Percentiles rank a stretch among this genome's conserved stretches.
Evolutionary conservation across 768 basidiomycete genomes (phyloP).

Genomic region (Cantharellus anzutake): DNA sequence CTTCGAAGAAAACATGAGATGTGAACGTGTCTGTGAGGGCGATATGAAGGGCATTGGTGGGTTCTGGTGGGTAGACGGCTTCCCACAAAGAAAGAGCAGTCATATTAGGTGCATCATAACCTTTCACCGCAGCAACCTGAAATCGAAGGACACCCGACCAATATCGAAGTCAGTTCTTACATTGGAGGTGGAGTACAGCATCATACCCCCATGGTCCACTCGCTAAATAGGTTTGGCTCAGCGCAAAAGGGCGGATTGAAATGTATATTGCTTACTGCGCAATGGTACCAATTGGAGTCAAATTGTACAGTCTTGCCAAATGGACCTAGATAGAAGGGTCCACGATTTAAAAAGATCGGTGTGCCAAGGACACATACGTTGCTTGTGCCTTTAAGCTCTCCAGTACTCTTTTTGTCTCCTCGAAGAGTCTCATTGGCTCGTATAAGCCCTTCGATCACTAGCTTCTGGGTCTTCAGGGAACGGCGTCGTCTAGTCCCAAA

Average conservation of each 20-base stretch:
- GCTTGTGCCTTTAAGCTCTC: conserved; percentile 63
- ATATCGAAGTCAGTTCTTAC: neutral
- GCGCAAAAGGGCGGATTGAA: too few relatives aligned
- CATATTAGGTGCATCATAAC: conserved; percentile 61
- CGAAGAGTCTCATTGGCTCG: conserved; percentile 35
- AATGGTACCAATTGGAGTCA: conserved; percentile 60
- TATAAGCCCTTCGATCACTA: conserved; percentile 49
- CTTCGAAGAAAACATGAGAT: conserved; percentile 68
- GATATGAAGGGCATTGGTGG: conserved; percentile 26
- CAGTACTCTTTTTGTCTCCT: conserved; percentile 19
- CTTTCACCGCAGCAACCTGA: conserved; percentile 65
- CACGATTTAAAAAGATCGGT: neutral
- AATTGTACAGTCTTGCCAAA: conserved; percentile 55
- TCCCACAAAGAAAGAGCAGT: conserved; percentile 78
- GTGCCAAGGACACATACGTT: conserved; percentile 38
- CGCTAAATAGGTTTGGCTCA: conserved; percentile 23
- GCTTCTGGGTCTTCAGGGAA: conserved; percentile 53
- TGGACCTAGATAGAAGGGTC: conserved; percentile 35
- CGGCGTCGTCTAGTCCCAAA: conserved; percentile 75
- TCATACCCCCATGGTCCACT: conserved; percentile 79
- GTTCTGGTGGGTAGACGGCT: conserved; percentile 31
- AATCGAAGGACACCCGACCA: neutral
- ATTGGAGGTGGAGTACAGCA: neutral
- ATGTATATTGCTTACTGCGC: conserved; percentile 42
- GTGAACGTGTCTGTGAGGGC: conserved; percentile 95